Evolutionary conservation across 2,329 filamentous ascomycete species (phyloP).

Genomic region (Aspergillus sojae): DNA sequence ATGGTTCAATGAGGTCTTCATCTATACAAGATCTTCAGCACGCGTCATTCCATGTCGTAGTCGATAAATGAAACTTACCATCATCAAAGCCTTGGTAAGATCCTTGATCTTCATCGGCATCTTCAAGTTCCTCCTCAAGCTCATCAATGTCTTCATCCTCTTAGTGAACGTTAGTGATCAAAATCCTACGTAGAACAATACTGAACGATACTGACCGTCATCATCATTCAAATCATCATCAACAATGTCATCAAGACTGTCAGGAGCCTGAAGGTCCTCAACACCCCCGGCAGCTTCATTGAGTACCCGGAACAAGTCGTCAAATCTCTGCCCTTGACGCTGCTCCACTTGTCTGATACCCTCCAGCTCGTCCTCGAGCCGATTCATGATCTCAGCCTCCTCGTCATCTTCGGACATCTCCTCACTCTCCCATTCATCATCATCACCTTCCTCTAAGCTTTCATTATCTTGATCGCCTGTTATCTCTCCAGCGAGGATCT

Average conservation of each 20-base stretch:
- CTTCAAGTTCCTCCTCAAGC: constrained; percentile 49
- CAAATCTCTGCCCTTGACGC: constrained; percentile 46
- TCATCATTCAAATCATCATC: constrained; percentile 63
- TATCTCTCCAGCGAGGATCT: constrained; percentile 57
- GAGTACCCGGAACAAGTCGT: constrained; percentile 50
- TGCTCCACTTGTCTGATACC: constrained; percentile 44
- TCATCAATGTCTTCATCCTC: constrained; percentile 61
- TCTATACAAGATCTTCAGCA: constrained; percentile 37
- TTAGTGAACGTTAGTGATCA: constrained; percentile 39
- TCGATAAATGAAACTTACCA: constrained; percentile 18
- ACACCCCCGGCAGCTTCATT: constrained; percentile 46
- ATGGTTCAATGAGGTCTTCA: constrained; percentile 45
- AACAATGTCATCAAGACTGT: constrained; percentile 47
- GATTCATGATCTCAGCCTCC: constrained; percentile 48
- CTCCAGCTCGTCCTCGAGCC: constrained; percentile 45
- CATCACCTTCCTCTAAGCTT: constrained; percentile 50
- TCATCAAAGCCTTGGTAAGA: constrained; percentile 43
- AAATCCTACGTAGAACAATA: background rate
- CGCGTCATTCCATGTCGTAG: constrained; percentile 7
- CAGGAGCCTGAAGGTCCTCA: constrained; percentile 45
- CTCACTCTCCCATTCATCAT: constrained; percentile 55
- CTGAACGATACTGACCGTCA: constrained; percentile 48
- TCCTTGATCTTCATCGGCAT: constrained; percentile 48
- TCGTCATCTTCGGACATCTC: constrained; percentile 51
- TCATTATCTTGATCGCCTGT: constrained; percentile 59